These are phyloP conservation scores for Centrapalus pauciflorus DNA, from an alignment of 129 eudicot genomes.

Conservation along the genomic window DNA sequence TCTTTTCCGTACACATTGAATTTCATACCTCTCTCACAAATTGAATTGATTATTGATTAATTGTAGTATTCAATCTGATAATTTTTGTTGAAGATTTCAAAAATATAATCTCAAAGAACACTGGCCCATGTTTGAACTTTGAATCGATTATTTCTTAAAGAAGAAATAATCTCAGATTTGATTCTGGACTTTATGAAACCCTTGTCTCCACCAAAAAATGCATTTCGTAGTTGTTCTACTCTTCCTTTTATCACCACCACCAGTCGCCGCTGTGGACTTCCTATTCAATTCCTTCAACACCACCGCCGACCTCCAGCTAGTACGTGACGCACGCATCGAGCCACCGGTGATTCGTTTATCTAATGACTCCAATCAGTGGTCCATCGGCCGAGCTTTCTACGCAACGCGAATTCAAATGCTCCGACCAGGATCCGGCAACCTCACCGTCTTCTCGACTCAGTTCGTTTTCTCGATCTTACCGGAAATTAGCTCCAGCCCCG, in stretches of 20 bases:
- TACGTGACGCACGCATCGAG: conserved; percentile 56
- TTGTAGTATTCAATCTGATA: no score
- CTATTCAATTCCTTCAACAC: conserved; percentile 54
- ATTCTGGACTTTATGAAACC: not conserved
- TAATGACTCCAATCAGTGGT: conserved; percentile 55
- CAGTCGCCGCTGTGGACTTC: conserved; percentile 54
- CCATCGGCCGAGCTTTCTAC: conserved; percentile 60
- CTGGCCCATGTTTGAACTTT: not conserved
- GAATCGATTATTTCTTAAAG: not conserved
- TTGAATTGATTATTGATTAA: no score
- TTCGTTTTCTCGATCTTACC: conserved; percentile 65
- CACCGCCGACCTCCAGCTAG: conserved; percentile 27
- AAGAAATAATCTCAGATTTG: not conserved
- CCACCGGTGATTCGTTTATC: conserved; percentile 59
- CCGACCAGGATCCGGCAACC: conserved; percentile 19
- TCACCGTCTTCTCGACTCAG: conserved; percentile 53
- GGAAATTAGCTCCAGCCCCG: conserved; percentile 47
- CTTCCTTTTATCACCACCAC: conserved; percentile 10
- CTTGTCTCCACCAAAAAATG: conserved; percentile 14
- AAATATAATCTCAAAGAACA: not conserved
- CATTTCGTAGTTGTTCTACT: not conserved
- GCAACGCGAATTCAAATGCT: conserved; percentile 31
- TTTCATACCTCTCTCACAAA: no score
- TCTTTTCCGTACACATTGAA: no score
- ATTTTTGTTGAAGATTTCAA: not conserved